Conservation (phyloP, 2,329 filamentous ascomycete genomes). For the Rutstroemia sp. region DNA sequence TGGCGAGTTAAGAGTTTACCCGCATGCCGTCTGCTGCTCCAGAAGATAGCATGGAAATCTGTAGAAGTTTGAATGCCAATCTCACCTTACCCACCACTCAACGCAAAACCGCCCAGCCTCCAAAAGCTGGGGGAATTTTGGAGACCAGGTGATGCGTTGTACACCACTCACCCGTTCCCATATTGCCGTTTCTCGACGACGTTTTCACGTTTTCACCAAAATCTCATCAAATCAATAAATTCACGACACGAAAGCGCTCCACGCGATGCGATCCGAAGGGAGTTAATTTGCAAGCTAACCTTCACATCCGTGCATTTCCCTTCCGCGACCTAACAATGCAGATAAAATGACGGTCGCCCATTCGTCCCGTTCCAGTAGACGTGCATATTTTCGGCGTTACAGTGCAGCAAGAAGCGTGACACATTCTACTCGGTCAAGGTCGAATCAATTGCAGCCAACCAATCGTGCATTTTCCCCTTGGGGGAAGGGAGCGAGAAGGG, state of each 20-base stretch:
- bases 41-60: no score
- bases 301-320: no score
- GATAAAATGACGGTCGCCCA: not conserved
- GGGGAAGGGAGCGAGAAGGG: not conserved
- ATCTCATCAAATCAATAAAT: not conserved
- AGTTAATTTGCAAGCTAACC: not conserved
- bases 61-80: no score
- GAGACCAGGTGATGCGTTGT: no score
- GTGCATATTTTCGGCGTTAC: slow-evolving; percentile 7
- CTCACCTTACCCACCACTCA: no score
- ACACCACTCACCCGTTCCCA: no score
- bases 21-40: no score
- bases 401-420: slow-evolving; percentile 9
- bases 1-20: no score
- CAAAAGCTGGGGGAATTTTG: no score
- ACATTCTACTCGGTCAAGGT: slow-evolving; percentile 9
- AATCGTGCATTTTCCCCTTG: not conserved
- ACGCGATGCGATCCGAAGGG: not conserved
- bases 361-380: slow-evolving; percentile 1
- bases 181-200: no score
- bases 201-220: no score
- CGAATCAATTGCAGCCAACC: not conserved
- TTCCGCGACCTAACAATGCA: not conserved
- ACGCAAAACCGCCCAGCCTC: no score
- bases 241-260: slow-evolving; percentile 3